phyloP scores from a whole-genome alignment of 768 basidiomycete species.

The Kockovaella imperatae region DNA sequence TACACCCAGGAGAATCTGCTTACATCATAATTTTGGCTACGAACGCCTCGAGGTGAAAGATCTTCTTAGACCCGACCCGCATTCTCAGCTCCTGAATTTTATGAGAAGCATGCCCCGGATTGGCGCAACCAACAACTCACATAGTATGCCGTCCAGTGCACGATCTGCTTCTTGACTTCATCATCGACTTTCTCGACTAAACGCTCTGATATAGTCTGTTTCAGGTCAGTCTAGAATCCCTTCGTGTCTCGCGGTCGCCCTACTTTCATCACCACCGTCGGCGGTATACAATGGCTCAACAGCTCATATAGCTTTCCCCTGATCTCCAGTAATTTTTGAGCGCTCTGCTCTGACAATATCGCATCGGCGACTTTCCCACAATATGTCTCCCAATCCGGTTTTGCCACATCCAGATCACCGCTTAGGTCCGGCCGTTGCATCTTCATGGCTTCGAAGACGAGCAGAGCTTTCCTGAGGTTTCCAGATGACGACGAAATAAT shows the following conservation, averaged over 20 bases:
- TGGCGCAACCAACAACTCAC: slow-evolving; percentile 49
- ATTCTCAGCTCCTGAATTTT: slow-evolving; percentile 78
- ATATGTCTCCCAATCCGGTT: slow-evolving; percentile 99
- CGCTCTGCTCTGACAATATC: slow-evolving; percentile 81
- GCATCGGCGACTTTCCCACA: slow-evolving; percentile 84
- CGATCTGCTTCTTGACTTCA: slow-evolving; percentile 77
- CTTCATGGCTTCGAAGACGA: slow-evolving; percentile 89
- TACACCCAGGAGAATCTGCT: neutral
- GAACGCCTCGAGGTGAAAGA: slow-evolving; percentile 96
- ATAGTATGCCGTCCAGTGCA: slow-evolving; percentile 97
- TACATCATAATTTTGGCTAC: slow-evolving; percentile 85
- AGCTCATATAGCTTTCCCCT: slow-evolving; percentile 90
- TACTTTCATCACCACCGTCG: slow-evolving; percentile 83
- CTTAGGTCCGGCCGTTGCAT: slow-evolving; percentile 92
- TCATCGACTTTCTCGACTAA: slow-evolving; percentile 86
- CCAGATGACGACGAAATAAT: slow-evolving; percentile 76
- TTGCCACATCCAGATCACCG: slow-evolving; percentile 71
- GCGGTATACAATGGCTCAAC: slow-evolving; percentile 92
- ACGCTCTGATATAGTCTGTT: slow-evolving; percentile 85
- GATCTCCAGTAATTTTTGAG: slow-evolving; percentile 82
- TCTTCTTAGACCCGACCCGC: slow-evolving; percentile 85
- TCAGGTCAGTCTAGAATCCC: neutral
- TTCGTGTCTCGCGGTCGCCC: slow-evolving; percentile 17
- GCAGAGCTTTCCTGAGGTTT: slow-evolving; percentile 87
- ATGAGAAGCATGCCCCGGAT: slow-evolving; percentile 1